Evolutionary conservation across 768 basidiomycete species (phyloP).

Genomic region (Flagelloscypha sp.): DNA sequence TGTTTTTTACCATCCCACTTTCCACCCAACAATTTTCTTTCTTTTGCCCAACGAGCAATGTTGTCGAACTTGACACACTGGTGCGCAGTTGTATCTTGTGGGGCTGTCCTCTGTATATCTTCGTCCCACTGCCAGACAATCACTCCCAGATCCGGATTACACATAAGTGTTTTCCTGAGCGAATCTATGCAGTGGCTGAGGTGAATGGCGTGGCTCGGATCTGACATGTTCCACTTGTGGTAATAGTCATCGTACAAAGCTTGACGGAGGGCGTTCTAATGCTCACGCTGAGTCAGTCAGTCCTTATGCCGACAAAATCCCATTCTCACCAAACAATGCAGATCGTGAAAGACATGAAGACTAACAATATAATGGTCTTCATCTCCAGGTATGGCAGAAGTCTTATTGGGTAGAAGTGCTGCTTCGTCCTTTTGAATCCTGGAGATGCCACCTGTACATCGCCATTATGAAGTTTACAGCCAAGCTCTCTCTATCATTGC

Average conservation of each 20-base stretch:
- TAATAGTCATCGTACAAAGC: constrained; percentile 15
- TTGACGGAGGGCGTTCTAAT: constrained; percentile 14
- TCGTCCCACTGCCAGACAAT: constrained; percentile 22
- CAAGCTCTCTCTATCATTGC: too few species aligned
- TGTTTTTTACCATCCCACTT: too few species aligned
- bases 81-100: constrained; percentile 16
- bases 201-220: too few species aligned
- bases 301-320: neutral
- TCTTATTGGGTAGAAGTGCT: constrained; percentile 14
- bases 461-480: too few species aligned
- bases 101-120: constrained; percentile 9
- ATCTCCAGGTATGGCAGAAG: constrained; percentile 17
- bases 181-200: constrained; percentile 18
- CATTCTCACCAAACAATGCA: constrained; percentile 21
- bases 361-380: constrained; percentile 16
- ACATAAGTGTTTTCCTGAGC: constrained; percentile 18
- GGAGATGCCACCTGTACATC: constrained; percentile 7
- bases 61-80: constrained; percentile 21
- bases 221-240: too few species aligned
- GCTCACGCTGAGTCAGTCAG: neutral
- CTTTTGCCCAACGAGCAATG: constrained; percentile 18
- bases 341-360: constrained; percentile 21
- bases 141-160: constrained; percentile 16
- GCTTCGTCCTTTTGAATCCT: constrained; percentile 16
- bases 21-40: too few species aligned